A percentile compares a stretch with the other conserved stretches of the same genome.
Conservation (phyloP, 1,139 yeast genomes). For the Candida glucosophila region DNA sequence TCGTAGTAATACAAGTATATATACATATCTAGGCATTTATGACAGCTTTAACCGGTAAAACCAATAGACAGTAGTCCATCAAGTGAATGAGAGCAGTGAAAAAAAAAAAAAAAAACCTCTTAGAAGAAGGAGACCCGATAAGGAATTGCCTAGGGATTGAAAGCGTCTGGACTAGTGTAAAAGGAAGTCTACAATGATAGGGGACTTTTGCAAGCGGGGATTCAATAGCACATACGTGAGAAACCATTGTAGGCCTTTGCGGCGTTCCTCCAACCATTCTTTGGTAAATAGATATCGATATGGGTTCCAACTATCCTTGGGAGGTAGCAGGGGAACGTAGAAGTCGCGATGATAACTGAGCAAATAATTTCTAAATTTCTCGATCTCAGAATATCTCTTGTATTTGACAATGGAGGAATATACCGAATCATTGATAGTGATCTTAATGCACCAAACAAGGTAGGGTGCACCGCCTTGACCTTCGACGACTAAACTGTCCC, state of each 20-base stretch:
- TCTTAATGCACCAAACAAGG: conserved; percentile 39
- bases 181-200: conserved; percentile 45
- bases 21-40: too few relatives aligned
- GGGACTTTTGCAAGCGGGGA: conserved; percentile 44
- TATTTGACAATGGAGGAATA: conserved; percentile 44
- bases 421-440: conserved; percentile 32
- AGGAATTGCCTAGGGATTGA: too few relatives aligned
- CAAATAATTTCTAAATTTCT: conserved; percentile 35
- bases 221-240: conserved; percentile 58
- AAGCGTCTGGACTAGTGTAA: too few relatives aligned
- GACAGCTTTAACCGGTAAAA: too few relatives aligned
- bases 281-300: conserved; percentile 38
- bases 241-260: conserved; percentile 70
- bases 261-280: conserved; percentile 50
- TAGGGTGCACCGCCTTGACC: conserved; percentile 35
- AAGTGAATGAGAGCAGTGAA: too few relatives aligned
- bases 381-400: conserved; percentile 63
- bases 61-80: too few relatives aligned
- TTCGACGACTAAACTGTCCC: conserved; percentile 28
- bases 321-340: conserved; percentile 58
- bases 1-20: too few relatives aligned
- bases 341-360: conserved; percentile 23
- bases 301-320: conserved; percentile 43
- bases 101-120: too few relatives aligned
- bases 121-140: too few relatives aligned